Base-by-base conservation (phyloP, 805 yeast species). In the Clavispora carvajalis region DNA sequence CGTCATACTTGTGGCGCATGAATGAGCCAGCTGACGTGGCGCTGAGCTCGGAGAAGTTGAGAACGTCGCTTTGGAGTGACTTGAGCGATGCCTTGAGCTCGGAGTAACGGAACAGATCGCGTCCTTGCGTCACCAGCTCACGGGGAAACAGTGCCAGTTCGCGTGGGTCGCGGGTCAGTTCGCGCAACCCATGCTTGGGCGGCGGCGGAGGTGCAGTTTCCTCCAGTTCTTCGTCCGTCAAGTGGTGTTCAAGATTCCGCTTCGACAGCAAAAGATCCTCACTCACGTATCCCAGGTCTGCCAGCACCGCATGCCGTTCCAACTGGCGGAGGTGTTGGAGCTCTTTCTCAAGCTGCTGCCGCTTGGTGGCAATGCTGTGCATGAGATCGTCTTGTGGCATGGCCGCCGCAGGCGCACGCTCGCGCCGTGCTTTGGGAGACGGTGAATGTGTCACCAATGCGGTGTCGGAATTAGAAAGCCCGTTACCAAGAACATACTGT, bases 21-120 rank as follows among this genome's bases (percentile, higher is more conserved):
- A 80, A 79, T 22, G 95, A 85, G 0, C 95, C 95, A 1, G 95
- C 95, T 47, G 93, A 82, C 0, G 95, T 85, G 4, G 95, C 95
- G 63, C 93, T 84, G 46, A 85, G 74, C 57, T 85, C 93, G 25
- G 89, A 81, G 40, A 68, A 54, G 39, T 68, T 69, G 40, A 69
- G 60, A 5, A 69, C 74, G 44, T 69, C 75, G 51, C 73, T 67
- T 50, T 69, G 76, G 35, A 69, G 54, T 3, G 73, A 67, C 42
- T 68, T 63, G 40, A 67, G 54, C 3, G 72, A 67, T 41, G 58
- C 63, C 36, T 63, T 66, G 44, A 67, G 54, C 26, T 64, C 71
- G 7, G 65, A 58, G 18, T 54, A 33, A 16, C 59, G 65, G 36
- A 58, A 65, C 15, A 61, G 67, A 5, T 47, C 35, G 12, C 63